A percentile compares a stretch with the other conserved stretches of the same genome.
Conservation (phyloP, 2,329 filamentous ascomycete genomes). For the Lachnellula arida region DNA sequence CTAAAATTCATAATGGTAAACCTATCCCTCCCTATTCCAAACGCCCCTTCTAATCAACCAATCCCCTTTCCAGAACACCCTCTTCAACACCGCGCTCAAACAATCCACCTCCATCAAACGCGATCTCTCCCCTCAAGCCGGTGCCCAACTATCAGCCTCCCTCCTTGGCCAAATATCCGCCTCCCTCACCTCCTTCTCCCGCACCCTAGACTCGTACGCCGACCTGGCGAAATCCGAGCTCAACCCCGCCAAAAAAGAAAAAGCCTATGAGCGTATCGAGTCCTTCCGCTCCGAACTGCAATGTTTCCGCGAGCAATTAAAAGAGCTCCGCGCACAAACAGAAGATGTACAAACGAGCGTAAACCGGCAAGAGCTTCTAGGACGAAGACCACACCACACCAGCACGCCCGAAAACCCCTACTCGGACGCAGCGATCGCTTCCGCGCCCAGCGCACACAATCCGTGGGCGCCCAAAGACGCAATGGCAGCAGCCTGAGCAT, state of each 20-base stretch:
- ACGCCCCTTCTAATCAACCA: slow-evolving; percentile 8
- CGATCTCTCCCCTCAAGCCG: slow-evolving; percentile 68
- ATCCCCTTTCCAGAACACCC: slow-evolving; percentile 58
- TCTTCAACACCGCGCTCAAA: slow-evolving; percentile 82
- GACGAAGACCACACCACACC: slow-evolving; percentile 79
- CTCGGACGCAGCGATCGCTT: slow-evolving; percentile 47
- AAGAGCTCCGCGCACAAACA: slow-evolving; percentile 68
- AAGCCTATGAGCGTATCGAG: slow-evolving; percentile 79
- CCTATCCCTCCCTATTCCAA: background rate
- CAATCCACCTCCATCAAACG: slow-evolving; percentile 75
- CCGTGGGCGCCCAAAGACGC: slow-evolving; percentile 29
- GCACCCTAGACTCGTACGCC: slow-evolving; percentile 90
- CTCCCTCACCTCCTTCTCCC: slow-evolving; percentile 73
- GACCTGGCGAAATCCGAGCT: slow-evolving; percentile 82
- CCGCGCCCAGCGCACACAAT: slow-evolving; percentile 14
- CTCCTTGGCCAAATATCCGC: slow-evolving; percentile 72
- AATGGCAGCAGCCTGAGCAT: slow-evolving; percentile 34
- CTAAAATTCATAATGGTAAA: slow-evolving; percentile 13
- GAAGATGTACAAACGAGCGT: slow-evolving; percentile 65
- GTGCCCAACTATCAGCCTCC: slow-evolving; percentile 51
- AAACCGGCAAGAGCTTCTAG: slow-evolving; percentile 78
- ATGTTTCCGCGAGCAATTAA: slow-evolving; percentile 74
- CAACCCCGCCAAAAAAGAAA: slow-evolving; percentile 85
- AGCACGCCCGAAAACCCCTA: slow-evolving; percentile 88
- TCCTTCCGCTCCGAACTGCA: slow-evolving; percentile 79